Base-by-base conservation (phyloP, 2,329 filamentous ascomycete species). In the Sclerotinia borealis region DNA sequence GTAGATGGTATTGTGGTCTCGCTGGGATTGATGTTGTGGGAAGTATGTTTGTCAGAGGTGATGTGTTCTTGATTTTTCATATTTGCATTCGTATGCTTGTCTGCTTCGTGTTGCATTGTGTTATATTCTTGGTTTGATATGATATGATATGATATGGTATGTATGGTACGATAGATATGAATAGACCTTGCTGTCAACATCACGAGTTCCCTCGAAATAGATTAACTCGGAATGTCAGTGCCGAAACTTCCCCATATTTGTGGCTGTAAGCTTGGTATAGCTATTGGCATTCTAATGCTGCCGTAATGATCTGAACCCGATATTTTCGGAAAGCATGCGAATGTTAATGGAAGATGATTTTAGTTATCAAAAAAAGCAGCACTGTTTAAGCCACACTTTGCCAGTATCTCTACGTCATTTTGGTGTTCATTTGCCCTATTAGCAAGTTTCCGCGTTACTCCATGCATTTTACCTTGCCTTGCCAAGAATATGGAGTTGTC, bases 261-360 rank as follows among this genome's bases (percentile, higher is more conserved):
- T 41, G 58, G 47, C 58, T 29, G 36, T 51, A n/a, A n/a, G n/a
- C n/a, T n/a, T n/a, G n/a, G n/a, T n/a, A n/a, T n/a, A 29, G 29
- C 13, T 47, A 10, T 19, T 31, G 27, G 4, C 19, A 9, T 45
- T 25, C 6, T n/a, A 22, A 4, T 36, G 54, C 54, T 45, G 39
- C n/a, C 34, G 15, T 31, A 56, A 45, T 3, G 15, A 19, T 22
- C 17, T 3, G 7, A 7, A 13, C 1, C 3, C 0, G 10, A 31
- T 15, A 0, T 10, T 10, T n/a, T 2, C 1, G 13, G 4, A 10
- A 15, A 1, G 4, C 3, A 19, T 36, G n/a, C 3, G n/a, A 10
- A 17, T 22, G 5, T 19, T 6, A 15, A 10, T 34, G 4, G 4
- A 8, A 8, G 13, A 19, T 45, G 0, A 22, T 34, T 7, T 3